Evolutionary conservation across 768 basidiomycete genomes (phyloP).

Genomic region (Mrakia hoshinonis): DNA sequence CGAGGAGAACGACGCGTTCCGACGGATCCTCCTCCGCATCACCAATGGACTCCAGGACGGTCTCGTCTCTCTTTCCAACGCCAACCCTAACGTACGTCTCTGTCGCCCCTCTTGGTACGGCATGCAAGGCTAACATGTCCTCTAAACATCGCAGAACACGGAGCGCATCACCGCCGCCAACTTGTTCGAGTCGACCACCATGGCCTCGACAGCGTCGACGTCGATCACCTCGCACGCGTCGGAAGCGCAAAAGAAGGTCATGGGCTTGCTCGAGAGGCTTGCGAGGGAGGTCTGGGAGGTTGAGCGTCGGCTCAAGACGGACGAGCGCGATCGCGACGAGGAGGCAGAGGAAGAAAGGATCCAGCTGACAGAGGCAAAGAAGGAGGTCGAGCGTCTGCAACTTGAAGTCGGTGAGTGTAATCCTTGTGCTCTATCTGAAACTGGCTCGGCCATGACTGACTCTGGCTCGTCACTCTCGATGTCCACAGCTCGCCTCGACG

Average conservation of each 20-base stretch:
- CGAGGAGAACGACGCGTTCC: slow-evolving; percentile 58
- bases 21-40: slow-evolving; percentile 52
- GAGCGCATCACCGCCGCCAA: slow-evolving; percentile 46
- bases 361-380: slow-evolving; percentile 3
- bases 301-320: slow-evolving; percentile 5
- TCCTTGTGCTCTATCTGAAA: too few relatives aligned
- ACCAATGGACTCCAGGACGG: slow-evolving; percentile 51
- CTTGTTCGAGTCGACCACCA: slow-evolving; percentile 19
- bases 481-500: background rate
- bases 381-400: background rate
- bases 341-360: slow-evolving; percentile 10
- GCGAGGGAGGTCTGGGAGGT: slow-evolving; percentile 4
- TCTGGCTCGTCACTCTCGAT: background rate
- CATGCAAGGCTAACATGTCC: too few relatives aligned
- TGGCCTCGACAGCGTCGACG: background rate
- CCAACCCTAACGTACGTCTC: background rate
- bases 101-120: slow-evolving; percentile 42
- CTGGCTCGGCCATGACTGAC: too few relatives aligned
- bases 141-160: slow-evolving; percentile 47
- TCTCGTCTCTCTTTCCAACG: slow-evolving; percentile 43
- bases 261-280: background rate
- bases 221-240: slow-evolving; percentile 18
- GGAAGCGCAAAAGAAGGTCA: background rate
- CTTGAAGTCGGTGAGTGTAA: background rate
- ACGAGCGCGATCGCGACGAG: slow-evolving; percentile 1